phyloP scores from a whole-genome alignment of 2,329 filamentous ascomycete genomes.

The Nothophaeocryptopus gaeumannii region DNA sequence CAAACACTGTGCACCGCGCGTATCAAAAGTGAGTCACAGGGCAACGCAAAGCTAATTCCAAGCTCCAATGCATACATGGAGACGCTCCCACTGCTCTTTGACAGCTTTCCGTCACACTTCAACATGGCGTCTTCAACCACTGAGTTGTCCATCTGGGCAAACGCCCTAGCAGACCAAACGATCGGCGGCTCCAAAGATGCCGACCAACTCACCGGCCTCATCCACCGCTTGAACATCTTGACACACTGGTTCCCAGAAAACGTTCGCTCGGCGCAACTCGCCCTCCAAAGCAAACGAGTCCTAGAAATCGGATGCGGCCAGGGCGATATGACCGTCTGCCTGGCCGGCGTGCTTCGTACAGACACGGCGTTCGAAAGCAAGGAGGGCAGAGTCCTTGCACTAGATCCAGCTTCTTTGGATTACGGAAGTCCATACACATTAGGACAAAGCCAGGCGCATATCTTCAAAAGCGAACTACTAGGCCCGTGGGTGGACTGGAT shows the following conservation, averaged over 20 bases:
- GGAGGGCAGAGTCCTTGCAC: constrained; percentile 12
- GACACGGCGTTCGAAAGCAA: constrained; percentile 36
- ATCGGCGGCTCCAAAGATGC: no score
- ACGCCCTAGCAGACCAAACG: no score
- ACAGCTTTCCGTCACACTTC: no score
- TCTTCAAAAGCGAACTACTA: background rate
- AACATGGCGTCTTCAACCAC: no score
- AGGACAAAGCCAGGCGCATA: constrained; percentile 4
- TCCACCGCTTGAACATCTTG: constrained; percentile 11
- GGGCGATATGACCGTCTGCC: constrained; percentile 55
- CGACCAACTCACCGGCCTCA: no score
- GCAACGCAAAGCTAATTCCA: no score
- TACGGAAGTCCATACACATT: constrained; percentile 14
- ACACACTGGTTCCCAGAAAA: constrained; percentile 4
- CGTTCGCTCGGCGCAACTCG: background rate
- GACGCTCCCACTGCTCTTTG: no score
- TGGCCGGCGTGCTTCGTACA: constrained; percentile 47
- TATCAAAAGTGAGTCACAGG: no score
- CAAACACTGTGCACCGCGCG: no score
- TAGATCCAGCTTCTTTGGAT: constrained; percentile 12
- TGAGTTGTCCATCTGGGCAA: no score
- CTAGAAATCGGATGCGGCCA: constrained; percentile 62
- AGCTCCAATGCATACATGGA: no score
- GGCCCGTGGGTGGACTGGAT: constrained; percentile 9
- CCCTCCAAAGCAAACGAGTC: constrained; percentile 40